These are phyloP conservation scores for Alternaria tenuissima DNA, from an alignment of 2,329 filamentous ascomycete species.

Conservation along the genomic window DNA sequence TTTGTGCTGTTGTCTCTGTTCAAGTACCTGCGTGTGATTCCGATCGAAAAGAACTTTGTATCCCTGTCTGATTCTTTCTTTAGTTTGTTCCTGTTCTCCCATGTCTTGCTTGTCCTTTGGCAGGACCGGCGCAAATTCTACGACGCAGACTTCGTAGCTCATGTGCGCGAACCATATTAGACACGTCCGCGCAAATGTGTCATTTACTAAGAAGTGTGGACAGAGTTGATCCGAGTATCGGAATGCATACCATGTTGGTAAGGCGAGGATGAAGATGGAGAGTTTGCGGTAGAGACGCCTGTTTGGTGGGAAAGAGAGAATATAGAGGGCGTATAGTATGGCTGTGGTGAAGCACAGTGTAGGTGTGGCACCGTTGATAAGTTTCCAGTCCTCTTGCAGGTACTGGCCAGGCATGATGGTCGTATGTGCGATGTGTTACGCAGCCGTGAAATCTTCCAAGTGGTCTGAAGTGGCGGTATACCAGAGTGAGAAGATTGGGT, in stretches of 20 bases:
- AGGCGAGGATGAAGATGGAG: constrained; percentile 15
- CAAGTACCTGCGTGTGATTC: background rate
- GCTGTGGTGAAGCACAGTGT: background rate
- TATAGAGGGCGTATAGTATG: constrained; percentile 16
- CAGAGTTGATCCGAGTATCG: constrained; percentile 6
- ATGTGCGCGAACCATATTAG: constrained; percentile 32
- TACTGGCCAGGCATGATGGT: background rate
- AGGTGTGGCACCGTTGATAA: background rate
- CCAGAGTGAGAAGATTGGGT: background rate
- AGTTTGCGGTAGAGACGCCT: constrained; percentile 13
- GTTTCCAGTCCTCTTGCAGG: background rate
- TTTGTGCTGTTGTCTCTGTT: background rate
- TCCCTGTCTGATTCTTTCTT: constrained; percentile 9
- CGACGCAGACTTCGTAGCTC: constrained; percentile 22
- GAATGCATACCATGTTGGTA: constrained; percentile 26
- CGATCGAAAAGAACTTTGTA: constrained; percentile 23
- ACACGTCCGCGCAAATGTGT: constrained; percentile 25
- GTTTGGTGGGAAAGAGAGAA: constrained; percentile 27
- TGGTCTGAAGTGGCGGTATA: background rate
- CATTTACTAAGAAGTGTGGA: constrained; percentile 13
- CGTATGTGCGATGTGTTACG: background rate
- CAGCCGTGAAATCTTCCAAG: background rate
- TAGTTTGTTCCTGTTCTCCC: constrained; percentile 8
- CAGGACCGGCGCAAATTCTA: constrained; percentile 12
- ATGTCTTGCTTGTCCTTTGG: background rate